Conservation (phyloP, 2,329 filamentous ascomycete species). For the Ascosphaera aggregata region DNA sequence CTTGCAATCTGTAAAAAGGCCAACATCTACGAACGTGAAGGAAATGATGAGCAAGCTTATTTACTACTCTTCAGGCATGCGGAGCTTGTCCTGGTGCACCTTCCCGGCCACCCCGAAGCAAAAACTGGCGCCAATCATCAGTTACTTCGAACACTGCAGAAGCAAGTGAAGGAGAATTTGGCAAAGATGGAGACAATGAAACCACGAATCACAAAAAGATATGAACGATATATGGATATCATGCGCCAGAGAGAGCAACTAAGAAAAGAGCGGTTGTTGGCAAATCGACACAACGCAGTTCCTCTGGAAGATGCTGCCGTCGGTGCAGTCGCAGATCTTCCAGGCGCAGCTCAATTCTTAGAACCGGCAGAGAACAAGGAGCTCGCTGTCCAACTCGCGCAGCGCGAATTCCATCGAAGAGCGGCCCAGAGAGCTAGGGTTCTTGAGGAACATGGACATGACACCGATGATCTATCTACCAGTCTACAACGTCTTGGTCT, state of each 20-base stretch:
- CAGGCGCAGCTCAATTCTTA: background rate
- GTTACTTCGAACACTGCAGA: conserved; percentile 32
- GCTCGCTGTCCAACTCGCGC: conserved; percentile 52
- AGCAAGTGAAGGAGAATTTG: conserved; percentile 40
- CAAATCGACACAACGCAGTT: background rate
- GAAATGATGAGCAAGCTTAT: conserved; percentile 72
- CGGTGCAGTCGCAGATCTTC: background rate
- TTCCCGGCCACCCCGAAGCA: conserved; percentile 54
- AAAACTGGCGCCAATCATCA: conserved; percentile 36
- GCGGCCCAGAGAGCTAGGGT: conserved; percentile 15
- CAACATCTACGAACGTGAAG: conserved; percentile 61
- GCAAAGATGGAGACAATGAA: conserved; percentile 55
- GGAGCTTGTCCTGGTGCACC: conserved; percentile 51
- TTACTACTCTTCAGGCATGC: conserved; percentile 80
- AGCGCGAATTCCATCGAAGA: conserved; percentile 44
- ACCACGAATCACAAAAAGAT: conserved; percentile 48
- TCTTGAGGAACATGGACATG: background rate
- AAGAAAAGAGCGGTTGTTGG: background rate
- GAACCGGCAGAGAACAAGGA: conserved; percentile 38
- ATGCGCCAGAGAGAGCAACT: conserved; percentile 19
- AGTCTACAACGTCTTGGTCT: background rate
- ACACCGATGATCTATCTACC: background rate
- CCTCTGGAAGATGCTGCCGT: background rate
- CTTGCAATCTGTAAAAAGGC: conserved; percentile 31
- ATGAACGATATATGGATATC: conserved; percentile 41